phyloP scores from a whole-genome alignment of 805 yeast genomes.

The Pichia phayaonensis region DNA sequence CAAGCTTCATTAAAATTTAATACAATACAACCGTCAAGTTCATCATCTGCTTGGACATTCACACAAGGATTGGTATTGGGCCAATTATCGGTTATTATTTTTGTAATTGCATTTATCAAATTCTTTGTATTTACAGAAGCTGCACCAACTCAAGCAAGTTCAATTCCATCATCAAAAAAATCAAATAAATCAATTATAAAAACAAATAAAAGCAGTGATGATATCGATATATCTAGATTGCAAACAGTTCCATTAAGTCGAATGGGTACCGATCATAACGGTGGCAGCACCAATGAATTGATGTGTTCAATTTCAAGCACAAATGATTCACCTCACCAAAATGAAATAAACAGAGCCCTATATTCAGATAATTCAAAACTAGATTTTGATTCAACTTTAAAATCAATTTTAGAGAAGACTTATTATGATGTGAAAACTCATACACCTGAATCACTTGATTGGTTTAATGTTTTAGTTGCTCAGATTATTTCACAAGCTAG shows the following conservation, averaged over 20 bases:
- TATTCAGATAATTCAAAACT: not conserved
- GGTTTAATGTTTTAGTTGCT: conserved; percentile 94
- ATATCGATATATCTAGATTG: conserved; percentile 1
- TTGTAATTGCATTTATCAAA: conserved; percentile 57
- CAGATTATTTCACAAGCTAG: conserved; percentile 83
- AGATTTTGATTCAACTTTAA: conserved; percentile 8
- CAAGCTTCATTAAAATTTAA: conserved; percentile 4
- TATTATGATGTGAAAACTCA: conserved; percentile 87
- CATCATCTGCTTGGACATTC: conserved; percentile 46
- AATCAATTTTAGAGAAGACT: conserved; percentile 72
- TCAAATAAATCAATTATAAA: conserved; percentile 13
- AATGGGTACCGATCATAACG: not conserved
- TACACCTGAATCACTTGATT: conserved; percentile 84
- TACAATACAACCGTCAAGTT: conserved; percentile 1
- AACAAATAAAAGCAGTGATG: conserved; percentile 6
- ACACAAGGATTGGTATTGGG: conserved; percentile 71
- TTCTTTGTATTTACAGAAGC: conserved; percentile 73
- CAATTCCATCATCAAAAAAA: conserved; percentile 27
- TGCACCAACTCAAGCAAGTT: conserved; percentile 28
- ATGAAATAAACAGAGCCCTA: conserved; percentile 2
- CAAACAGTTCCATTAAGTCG: not conserved
- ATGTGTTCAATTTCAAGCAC: not conserved
- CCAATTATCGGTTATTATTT: conserved; percentile 60
- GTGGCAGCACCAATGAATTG: not conserved
- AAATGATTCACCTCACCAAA: conserved; percentile 2